Percentiles rank a stretch among this genome's conserved stretches.
phyloP scores from a whole-genome alignment of 2,329 filamentous ascomycete genomes.

The Chaetomium globosum region DNA sequence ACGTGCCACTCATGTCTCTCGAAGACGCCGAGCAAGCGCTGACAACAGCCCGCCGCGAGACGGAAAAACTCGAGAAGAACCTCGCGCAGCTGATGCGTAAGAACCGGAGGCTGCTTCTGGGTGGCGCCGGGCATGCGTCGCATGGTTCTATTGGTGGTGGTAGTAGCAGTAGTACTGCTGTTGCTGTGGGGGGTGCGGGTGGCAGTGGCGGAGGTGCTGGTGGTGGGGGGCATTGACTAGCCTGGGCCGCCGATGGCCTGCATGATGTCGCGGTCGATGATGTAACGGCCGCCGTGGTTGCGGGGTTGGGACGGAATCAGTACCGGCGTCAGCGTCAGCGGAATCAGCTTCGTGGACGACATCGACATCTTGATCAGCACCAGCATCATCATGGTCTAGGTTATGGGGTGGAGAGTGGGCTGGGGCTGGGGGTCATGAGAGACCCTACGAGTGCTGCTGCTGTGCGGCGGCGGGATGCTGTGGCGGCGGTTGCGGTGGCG shows the following conservation, averaged over 20 bases:
- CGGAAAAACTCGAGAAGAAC: constrained; percentile 64
- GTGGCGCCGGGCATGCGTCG: background rate
- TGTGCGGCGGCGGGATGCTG: constrained; percentile 12
- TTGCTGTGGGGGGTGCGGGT: constrained; percentile 23
- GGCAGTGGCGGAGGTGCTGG: constrained; percentile 13
- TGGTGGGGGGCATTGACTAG: constrained; percentile 38
- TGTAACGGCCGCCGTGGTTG: background rate
- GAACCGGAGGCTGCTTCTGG: constrained; percentile 56
- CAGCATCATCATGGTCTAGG: background rate
- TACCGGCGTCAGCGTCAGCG: no score
- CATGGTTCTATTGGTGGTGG: background rate
- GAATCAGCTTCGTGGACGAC: no score
- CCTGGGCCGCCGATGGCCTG: constrained; percentile 9
- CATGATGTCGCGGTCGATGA: background rate
- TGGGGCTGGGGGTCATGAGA: background rate
- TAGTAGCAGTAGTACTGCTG: constrained; percentile 9
- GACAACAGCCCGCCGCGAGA: constrained; percentile 57
- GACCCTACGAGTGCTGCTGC: background rate
- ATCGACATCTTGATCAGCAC: background rate
- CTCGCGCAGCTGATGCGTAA: constrained; percentile 62
- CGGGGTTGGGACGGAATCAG: background rate
- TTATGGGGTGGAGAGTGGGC: background rate
- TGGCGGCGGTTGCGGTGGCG: constrained; percentile 24
- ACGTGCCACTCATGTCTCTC: constrained; percentile 61
- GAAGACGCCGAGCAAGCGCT: constrained; percentile 65